A percentile compares a stretch with the other conserved stretches of the same genome.
phyloP scores from a whole-genome alignment of 768 basidiomycete species.

The Megacollybia marginata region DNA sequence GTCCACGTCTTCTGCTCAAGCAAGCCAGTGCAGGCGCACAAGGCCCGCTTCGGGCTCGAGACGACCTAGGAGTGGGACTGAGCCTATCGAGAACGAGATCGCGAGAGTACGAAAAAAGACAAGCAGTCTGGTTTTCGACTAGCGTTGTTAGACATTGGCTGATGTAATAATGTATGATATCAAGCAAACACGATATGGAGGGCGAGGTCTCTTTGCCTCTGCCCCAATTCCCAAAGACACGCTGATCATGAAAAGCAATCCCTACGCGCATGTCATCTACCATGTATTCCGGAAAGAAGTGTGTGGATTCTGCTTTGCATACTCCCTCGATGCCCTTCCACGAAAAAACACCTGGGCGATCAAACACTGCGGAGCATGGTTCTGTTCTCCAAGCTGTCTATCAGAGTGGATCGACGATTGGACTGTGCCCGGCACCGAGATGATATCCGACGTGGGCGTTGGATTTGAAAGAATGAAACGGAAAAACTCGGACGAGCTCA shows the following conservation, averaged over 20 bases:
- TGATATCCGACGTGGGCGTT: conserved; percentile 23
- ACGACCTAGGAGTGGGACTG: too few relatives aligned
- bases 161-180: too few relatives aligned
- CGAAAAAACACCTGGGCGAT: conserved; percentile 35
- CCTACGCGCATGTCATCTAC: conserved; percentile 52
- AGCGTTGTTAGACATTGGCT: too few relatives aligned
- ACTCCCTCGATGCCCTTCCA: conserved; percentile 41
- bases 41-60: too few relatives aligned
- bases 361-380: conserved; percentile 37
- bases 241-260: conserved; percentile 36
- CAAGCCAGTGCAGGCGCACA: too few relatives aligned
- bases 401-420: conserved; percentile 32
- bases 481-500: conserved; percentile 22
- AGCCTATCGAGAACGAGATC: too few relatives aligned
- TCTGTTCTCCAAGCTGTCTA: conserved; percentile 46
- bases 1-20: too few relatives aligned
- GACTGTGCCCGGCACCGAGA: conserved; percentile 14
- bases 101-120: too few relatives aligned
- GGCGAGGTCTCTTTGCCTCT: conserved; percentile 46
- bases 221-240: conserved; percentile 33
- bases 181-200: conserved; percentile 34
- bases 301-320: conserved; percentile 58
- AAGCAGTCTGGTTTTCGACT: too few relatives aligned
- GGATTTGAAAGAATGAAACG: conserved; percentile 23
- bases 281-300: conserved; percentile 61